Evolutionary conservation across 495 filamentous ascomycete species (phyloP).

Genomic region (Annulohypoxylon bovei): DNA sequence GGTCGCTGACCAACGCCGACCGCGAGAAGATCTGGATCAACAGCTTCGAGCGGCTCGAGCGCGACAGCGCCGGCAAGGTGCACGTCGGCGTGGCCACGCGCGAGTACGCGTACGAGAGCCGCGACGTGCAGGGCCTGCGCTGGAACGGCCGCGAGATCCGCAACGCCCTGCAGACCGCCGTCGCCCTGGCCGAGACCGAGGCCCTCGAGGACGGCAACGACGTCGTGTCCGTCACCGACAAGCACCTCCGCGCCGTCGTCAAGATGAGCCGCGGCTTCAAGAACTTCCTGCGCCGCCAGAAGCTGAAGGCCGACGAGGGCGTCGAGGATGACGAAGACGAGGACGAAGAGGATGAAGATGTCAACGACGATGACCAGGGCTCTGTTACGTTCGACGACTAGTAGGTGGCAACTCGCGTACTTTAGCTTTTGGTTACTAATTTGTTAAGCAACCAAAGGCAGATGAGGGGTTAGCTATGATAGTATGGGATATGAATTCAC

Average conservation of each 20-base stretch:
- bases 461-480: neutral
- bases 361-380: neutral
- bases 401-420: neutral
- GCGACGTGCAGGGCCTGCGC: slow-evolving; percentile 43
- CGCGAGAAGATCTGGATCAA: slow-evolving; percentile 52
- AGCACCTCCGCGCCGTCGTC: slow-evolving; percentile 50
- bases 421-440: too few relatives aligned
- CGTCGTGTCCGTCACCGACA: slow-evolving; percentile 46
- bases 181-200: slow-evolving; percentile 55
- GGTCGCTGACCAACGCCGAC: slow-evolving; percentile 47
- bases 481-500: neutral
- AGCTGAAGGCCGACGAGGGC: slow-evolving; percentile 14
- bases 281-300: slow-evolving; percentile 38
- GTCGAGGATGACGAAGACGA: slow-evolving; percentile 30
- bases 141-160: slow-evolving; percentile 57
- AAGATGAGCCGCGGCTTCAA: slow-evolving; percentile 56
- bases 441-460: too few relatives aligned
- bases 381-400: neutral
- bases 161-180: slow-evolving; percentile 57
- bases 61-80: slow-evolving; percentile 47
- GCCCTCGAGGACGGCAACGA: slow-evolving; percentile 47
- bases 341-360: slow-evolving; percentile 14
- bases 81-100: slow-evolving; percentile 45
- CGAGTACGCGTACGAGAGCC: slow-evolving; percentile 44
- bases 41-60: slow-evolving; percentile 54